Base-by-base conservation (phyloP, 371 early-diverging fungal species). In the Mucor lusitanicus region DNA sequence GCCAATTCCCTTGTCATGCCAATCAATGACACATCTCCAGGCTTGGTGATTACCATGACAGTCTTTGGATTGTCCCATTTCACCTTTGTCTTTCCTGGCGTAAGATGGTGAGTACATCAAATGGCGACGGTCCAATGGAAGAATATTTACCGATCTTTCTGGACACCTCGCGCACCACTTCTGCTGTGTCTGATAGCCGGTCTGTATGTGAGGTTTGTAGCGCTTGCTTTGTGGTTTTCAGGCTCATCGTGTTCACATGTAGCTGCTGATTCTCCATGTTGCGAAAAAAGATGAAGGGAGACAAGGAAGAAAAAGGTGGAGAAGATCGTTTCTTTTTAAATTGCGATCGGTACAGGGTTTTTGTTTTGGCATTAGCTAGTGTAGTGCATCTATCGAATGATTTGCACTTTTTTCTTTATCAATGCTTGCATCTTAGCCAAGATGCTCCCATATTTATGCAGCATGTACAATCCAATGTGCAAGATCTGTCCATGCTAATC, bases 31-130 rank as follows among this genome's bases (percentile, higher is more conserved):
- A 79, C 69, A 78, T 97, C 97, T 46, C 91, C 90, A 21, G 94
- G 89, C 75, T 97, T 97, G 12, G 96, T 95, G 30, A 97, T 95
- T 37, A 97, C 87, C 90, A 97, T 89, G 17, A 92, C 87, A 3
- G 88, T 87, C 58, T 85, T 84, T 6, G 90, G 87, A 27, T 79
- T 79, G 30, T 91, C 92, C 91, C 91, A 90, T 61, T 85, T 78
- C n/a, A 84, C 72, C 21, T 76, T 63, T 12, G 82, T 75, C 50
- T 72, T 75, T 15, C 83, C 83, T 82, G 63, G n/a, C 9, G 13
- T 30, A 23, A n/a, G 8, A 7, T 21, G 8, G 9, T n/a, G 33
- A 33, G 7, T 46, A 44, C 15, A 35, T 35, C 8, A 35, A 40
- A 59, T 21, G n/a, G 6, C 6, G 15, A 54, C 23, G 15, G 19